Base-by-base conservation (phyloP, 768 basidiomycete species). In the Boletellus ananas region DNA sequence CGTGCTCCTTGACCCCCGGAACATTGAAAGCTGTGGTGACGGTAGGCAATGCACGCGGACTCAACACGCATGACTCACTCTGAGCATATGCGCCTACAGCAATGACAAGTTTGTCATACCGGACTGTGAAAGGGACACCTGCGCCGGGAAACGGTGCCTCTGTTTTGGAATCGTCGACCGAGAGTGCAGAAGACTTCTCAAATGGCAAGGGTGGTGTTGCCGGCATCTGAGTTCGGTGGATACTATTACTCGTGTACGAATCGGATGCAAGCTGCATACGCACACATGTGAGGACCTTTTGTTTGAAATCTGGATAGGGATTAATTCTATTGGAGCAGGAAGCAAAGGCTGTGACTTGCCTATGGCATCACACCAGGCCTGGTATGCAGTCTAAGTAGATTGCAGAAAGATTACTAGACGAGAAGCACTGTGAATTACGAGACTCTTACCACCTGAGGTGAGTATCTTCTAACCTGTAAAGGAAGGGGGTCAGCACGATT, bases 11-110 rank as follows among this genome's bases (percentile, higher is more conserved):
- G 37, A 90, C 85, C 1, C 87, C 87, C 2, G 85, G 85, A 37
- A 85, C 74, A 52, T 78, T 70, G 69, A 87, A 87, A 3, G 85
- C 84, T 85, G 55, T 10, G 35, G 43, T 27, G 27, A 43, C 16
- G n/a, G 3, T 54, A 31, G 57, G 42, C 31, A 18, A 37, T 9
- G 45, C 36, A 11, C 11, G 29, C 34, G 34, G 29, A 57, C 31
- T 42, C 46, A 58, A 51, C 45, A 25, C 27, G 31, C 29, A 4
- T 34, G 3, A 57, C 78, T 44, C 59, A 89, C 90, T 93, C 64
- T 92, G 89, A 3, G 79, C 82, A 68, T 93, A 93, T 40, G 87
- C 86, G 3, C 92, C 92, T 1, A 90, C 90, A 7, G 88, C 83
- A 42, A 94, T 81, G 47, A 94, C 80, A 12, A 94, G 76, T 63